Evolutionary conservation across 2,329 filamentous ascomycete genomes (phyloP).

Genomic region (Blastomyces emzantsi): DNA sequence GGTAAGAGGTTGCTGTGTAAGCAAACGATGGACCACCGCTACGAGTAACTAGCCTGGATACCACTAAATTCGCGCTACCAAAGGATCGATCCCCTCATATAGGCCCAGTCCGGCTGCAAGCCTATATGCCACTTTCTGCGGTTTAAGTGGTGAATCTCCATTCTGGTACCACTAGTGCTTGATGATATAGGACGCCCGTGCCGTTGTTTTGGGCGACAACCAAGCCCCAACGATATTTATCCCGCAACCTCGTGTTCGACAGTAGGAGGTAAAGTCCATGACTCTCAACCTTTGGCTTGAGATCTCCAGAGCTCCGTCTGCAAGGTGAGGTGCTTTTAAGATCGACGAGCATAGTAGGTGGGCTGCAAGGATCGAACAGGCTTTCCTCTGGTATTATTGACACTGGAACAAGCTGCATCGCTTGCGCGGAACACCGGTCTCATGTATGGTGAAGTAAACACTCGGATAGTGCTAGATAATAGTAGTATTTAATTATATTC

Average conservation of each 20-base stretch:
- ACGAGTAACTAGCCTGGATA: too few relatives aligned
- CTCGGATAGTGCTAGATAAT: not conserved
- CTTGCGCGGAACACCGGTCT: not conserved
- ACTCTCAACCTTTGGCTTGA: constrained; percentile 9
- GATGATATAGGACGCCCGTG: constrained; percentile 14
- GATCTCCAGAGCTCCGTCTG: not conserved
- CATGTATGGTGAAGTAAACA: not conserved
- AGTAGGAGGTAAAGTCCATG: constrained; percentile 16
- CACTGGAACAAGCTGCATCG: not conserved
- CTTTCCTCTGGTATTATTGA: not conserved
- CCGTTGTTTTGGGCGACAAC: constrained; percentile 12
- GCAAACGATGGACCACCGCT: too few relatives aligned
- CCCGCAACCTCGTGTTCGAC: constrained; percentile 8
- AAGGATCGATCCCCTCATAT: not conserved
- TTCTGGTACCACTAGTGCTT: constrained; percentile 8
- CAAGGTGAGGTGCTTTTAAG: not conserved
- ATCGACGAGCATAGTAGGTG: not conserved
- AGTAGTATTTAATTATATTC: not conserved
- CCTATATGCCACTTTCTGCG: constrained; percentile 13
- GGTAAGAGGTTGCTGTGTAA: too few relatives aligned
- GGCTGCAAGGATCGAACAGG: not conserved
- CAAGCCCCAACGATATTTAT: constrained; percentile 16
- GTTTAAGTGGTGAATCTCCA: constrained; percentile 12
- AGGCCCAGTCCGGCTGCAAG: constrained; percentile 13
- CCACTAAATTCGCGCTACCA: too few relatives aligned